Evolutionary conservation across 345 rosid species (phyloP).

Genomic region (Fremontodendron californicum): DNA sequence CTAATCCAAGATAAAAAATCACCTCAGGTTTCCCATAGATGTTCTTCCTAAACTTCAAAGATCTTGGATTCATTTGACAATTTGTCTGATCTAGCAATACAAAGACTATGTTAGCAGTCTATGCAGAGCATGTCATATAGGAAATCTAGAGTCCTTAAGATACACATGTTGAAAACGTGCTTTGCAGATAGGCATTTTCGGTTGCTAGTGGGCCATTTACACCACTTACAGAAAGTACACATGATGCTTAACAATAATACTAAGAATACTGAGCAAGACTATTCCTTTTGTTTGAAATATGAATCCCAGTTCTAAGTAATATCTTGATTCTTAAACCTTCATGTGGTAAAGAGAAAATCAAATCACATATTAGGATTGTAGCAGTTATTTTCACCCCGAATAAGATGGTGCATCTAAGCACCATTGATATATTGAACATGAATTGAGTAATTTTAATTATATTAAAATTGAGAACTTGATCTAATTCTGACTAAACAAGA

Average conservation of each 20-base stretch:
- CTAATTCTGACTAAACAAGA: background rate
- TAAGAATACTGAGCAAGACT: background rate
- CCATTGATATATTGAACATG: background rate
- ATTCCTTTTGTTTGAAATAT: background rate
- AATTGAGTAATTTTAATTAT: background rate
- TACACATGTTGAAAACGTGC: background rate
- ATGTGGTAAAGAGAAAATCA: background rate
- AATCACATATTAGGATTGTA: background rate
- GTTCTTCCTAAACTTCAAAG: constrained; percentile 71
- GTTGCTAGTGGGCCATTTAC: background rate
- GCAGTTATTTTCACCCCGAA: background rate
- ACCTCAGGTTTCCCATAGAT: constrained; percentile 96
- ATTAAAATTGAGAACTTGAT: background rate
- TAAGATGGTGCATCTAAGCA: background rate
- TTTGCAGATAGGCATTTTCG: background rate
- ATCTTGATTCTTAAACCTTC: background rate
- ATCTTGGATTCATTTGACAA: constrained; percentile 45
- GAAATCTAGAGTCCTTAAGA: background rate
- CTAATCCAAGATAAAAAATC: constrained; percentile 12
- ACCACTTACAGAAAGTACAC: background rate
- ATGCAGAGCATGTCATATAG: background rate
- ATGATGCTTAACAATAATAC: background rate
- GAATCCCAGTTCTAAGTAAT: background rate
- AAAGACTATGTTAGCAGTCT: constrained; percentile 14
- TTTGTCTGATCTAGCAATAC: constrained; percentile 54